These are phyloP conservation scores for Naganishia vaughanmartiniae DNA, from an alignment of 768 basidiomycete genomes.

Conservation along the genomic window DNA sequence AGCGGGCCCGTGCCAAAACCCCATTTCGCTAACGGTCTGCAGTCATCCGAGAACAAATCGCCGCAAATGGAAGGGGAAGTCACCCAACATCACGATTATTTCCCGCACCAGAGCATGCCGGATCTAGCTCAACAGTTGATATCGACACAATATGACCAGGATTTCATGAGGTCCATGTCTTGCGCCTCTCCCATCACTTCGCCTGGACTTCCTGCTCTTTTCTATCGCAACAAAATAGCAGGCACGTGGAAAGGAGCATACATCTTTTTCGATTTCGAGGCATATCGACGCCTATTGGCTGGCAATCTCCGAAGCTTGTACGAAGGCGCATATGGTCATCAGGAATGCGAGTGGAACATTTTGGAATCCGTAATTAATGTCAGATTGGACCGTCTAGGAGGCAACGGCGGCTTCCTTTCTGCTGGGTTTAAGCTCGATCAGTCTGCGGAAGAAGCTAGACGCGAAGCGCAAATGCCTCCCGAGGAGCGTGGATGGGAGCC, in stretches of 20 bases:
- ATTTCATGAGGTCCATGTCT: slow-evolving; percentile 44
- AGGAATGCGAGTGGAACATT: slow-evolving; percentile 41
- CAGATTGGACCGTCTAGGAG: slow-evolving; percentile 43
- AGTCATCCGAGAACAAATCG: background rate
- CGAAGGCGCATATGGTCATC: slow-evolving; percentile 44
- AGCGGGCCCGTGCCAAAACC: slow-evolving; percentile 1
- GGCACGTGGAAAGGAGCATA: slow-evolving; percentile 48
- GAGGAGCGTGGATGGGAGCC: slow-evolving; percentile 45
- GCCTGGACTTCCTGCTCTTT: slow-evolving; percentile 41
- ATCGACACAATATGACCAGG: slow-evolving; percentile 41
- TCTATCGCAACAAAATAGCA: slow-evolving; percentile 38
- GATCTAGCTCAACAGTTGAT: slow-evolving; percentile 33
- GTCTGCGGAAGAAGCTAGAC: slow-evolving; percentile 30
- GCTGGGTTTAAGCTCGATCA: slow-evolving; percentile 41
- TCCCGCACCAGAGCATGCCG: slow-evolving; percentile 20
- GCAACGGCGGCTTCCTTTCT: slow-evolving; percentile 38
- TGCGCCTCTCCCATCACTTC: slow-evolving; percentile 46
- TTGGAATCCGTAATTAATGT: slow-evolving; percentile 46
- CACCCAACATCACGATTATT: background rate
- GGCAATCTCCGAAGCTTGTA: slow-evolving; percentile 46
- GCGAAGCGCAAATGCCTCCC: slow-evolving; percentile 35
- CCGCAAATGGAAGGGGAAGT: background rate
- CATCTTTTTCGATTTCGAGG: slow-evolving; percentile 46
- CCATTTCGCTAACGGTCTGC: background rate
- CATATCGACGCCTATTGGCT: slow-evolving; percentile 42